Base-by-base conservation (phyloP, 2,329 filamentous ascomycete genomes). In the Pestalotiopsis sp. region DNA sequence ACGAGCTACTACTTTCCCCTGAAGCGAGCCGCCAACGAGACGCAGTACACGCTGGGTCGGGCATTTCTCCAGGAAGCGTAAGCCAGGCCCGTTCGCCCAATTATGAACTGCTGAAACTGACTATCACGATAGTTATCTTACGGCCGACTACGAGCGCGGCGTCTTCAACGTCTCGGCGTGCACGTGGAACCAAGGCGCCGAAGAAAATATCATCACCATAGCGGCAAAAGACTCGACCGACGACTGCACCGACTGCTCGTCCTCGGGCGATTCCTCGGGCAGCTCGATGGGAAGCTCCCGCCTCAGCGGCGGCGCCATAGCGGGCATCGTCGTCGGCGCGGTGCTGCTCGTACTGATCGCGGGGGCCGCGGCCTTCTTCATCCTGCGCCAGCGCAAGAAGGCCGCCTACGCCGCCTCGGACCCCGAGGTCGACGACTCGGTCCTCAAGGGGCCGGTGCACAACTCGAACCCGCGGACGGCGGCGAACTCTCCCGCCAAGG, bases 151-250 rank as follows among this genome's bases (percentile, higher is more conserved):
- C 67, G 81, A 83, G 70, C 79, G 80, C 23, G 75, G 73, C 0
- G 72, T 73, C 3, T 83, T 83, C 67, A 82, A 82, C 57, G 76
- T 83, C 1, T 81, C 78, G 1, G 75, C 78, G 7, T 81, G 79
- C 69, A 68, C 71, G 7, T 82, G 78, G 78, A 71, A 73, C 45
- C 74, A 79, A 64, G 77, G 78, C n/a, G 75, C 78, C 7, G 63
- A 74, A 31, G 72, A 78, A 62, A 77, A 75, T 31, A 75, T 80
- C 49, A 71, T 80, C 25, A 73, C 64, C 23, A 66, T 66, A 31
- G 17, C 77, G 4, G 79, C 80, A 23, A 38, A 72, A 36, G 74
- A 68, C 4, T 56, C 63, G 9, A 71, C 72, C 49, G 62, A 67
- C 14, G 61, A 70, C 38, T 39, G 59, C 17, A 41, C 70, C 0